phyloP scores from a whole-genome alignment of 2,329 filamentous ascomycete species.

The Botrytis fabae region DNA sequence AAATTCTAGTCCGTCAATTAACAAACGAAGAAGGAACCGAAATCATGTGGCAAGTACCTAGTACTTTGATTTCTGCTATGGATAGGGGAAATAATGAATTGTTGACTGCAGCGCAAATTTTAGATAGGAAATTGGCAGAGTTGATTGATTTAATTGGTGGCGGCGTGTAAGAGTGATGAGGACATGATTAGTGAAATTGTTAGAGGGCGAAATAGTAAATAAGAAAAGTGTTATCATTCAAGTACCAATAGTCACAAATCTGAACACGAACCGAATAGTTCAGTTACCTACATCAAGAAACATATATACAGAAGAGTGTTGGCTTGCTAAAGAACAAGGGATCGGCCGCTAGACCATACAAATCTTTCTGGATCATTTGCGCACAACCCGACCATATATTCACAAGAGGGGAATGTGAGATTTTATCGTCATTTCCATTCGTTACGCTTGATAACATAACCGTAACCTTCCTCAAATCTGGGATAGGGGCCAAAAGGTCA shows the following conservation, averaged over 20 bases:
- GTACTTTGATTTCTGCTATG: conserved; percentile 27
- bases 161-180: background rate
- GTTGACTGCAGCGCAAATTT: conserved; percentile 23
- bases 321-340: background rate
- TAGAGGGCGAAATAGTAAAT: no score
- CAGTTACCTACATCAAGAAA: background rate
- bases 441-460: conserved; percentile 17
- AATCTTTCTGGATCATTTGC: background rate
- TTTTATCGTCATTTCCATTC: conserved; percentile 9
- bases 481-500: conserved; percentile 8
- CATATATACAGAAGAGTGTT: no score
- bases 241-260: background rate
- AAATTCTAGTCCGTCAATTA: conserved; percentile 30
- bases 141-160: conserved; percentile 23
- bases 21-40: conserved; percentile 27
- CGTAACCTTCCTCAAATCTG: background rate
- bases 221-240: no score
- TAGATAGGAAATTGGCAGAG: conserved; percentile 29
- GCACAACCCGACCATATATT: background rate
- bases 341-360: background rate
- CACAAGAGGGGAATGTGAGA: background rate
- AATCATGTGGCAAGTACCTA: conserved; percentile 30
- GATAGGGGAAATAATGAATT: conserved; percentile 24
- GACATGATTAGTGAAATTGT: background rate
- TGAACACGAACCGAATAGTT: background rate